Base-by-base conservation (phyloP, 108 stramenopile species). In the Stephanodiscus triporus region DNA sequence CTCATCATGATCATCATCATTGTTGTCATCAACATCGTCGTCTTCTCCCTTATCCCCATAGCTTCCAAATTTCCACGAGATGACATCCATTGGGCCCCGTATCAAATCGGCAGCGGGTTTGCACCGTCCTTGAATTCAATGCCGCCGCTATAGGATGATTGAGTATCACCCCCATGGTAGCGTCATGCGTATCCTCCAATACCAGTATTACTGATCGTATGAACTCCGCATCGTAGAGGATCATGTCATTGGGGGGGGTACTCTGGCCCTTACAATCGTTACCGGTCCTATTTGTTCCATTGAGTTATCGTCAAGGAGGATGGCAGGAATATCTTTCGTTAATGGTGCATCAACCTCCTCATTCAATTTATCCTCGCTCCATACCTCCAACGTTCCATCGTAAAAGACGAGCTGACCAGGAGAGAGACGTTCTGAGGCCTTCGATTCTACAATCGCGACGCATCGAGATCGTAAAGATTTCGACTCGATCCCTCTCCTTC, bases 51-150 rank as follows among this genome's bases (percentile, higher is more conserved):
- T 57, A 29, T 66, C 71, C 50, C 48, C 54, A 67, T 72, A 78
- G 22, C 57, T 73, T 0, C 77, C 77, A 61, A 73, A 63, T 23
- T 51, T 72, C 77, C 77, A 78, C 23, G 58, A 54, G 2, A 34
- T 3, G 19, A 73, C 72, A 66, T 78, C 77, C 26, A 78, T 78
- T 10, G 77, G 77, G 22, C 77, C 77, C 77, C 77, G 20, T 78
- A 78, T 55, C 77, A 29, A 49, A 78, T 19, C 9, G 72, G 72
- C 30, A 78, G 29, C 0, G 72, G 64, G 60, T 57, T 40, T 38
- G 65, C 53, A 5, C 56, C 72, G 17, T 66, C 72, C 36, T 40
- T 37, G 29, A 63, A 78, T 14, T 78, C 77, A 32, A 78, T 48
- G 71, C 77, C 10, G 77, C 77, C 10, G 72, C 30, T 64, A 78